Conservation (phyloP, 2,329 filamentous ascomycete genomes). For the Aureobasidium sp. region DNA sequence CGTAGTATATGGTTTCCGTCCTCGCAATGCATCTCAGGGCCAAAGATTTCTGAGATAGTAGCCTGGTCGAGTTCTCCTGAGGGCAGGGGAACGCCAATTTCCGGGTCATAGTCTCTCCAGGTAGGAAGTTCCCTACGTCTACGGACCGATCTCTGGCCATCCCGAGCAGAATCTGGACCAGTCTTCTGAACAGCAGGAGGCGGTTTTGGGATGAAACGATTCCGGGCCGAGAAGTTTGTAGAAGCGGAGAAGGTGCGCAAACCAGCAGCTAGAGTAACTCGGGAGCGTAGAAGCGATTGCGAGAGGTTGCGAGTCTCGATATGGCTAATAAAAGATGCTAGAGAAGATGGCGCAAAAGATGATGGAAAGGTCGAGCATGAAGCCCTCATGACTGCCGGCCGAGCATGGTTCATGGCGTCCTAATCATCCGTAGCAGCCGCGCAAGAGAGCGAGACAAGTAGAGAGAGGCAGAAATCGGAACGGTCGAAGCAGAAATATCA, state of each 20-base stretch:
- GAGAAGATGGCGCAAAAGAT: background rate
- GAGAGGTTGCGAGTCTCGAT: background rate
- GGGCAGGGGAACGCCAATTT: constrained; percentile 26
- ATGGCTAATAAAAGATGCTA: background rate
- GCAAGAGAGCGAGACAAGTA: background rate
- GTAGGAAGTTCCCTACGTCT: constrained; percentile 17
- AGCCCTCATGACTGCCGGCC: constrained; percentile 21
- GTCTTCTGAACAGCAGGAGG: background rate
- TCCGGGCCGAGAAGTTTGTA: background rate
- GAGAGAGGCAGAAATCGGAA: background rate
- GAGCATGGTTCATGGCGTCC: constrained; percentile 25
- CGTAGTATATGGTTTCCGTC: constrained; percentile 28
- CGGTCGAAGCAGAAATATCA: background rate
- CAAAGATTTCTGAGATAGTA: constrained; percentile 25
- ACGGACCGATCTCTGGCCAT: background rate
- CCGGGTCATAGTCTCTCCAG: constrained; percentile 30
- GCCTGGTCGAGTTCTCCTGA: constrained; percentile 21
- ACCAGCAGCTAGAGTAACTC: background rate
- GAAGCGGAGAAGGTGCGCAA: background rate
- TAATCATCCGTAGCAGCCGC: constrained; percentile 1
- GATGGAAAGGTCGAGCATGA: constrained; percentile 14
- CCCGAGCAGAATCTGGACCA: background rate
- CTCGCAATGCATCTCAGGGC: constrained; percentile 22
- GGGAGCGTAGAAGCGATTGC: background rate
- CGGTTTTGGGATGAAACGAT: background rate